Base-by-base conservation (phyloP, 176 grass and related monocot genomes). In the Melocanna baccifera region DNA sequence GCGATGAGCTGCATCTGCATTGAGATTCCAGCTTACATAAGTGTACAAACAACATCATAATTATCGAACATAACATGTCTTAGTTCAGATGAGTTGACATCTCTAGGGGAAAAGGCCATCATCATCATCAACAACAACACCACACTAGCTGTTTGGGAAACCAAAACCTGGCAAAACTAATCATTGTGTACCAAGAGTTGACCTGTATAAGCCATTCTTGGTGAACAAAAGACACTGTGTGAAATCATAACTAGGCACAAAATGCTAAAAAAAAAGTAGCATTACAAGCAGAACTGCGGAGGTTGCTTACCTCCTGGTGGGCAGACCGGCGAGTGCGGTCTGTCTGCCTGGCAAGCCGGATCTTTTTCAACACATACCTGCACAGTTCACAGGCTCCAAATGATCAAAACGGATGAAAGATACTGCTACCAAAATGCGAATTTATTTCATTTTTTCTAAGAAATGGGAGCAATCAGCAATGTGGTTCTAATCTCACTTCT, bases 331-430 rank as follows among this genome's bases (percentile, higher is more conserved):
- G 92, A 78, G 87, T 88, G 63, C 94, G 84, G 62, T 97, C 94
- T 28, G 91, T 94, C 77, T 97, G 94, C 58, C 92, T 71, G 1
- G 91, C 91, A 63, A 97, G 94, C 29, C 91, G 85, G 73, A 97
- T 97, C 79, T 97, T 97, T 87, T 97, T 97, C 77, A 94, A 29
- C 29, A 97, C 94, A 89, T 97, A 97, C 67, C 94, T 97, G 79
- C 66, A 66, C 52, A 81, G 72, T 78, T 67, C 84, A 83, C 82
- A 80, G 47, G 28, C 9, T 52, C 58, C 57, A 71, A 10, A 77
- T 84, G 7, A 83, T 89, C 67, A 73, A 41, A 68, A 75, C 36
- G 26, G 62, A 12, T 36, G 43, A 75, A 72, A 55, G 18, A 64
- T 32, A 64, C 28, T 32, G n/a, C 40, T 72, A 89, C 14, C 46